Conservation (phyloP, 2,329 filamentous ascomycete genomes). For the Xylariaceae sp. region DNA sequence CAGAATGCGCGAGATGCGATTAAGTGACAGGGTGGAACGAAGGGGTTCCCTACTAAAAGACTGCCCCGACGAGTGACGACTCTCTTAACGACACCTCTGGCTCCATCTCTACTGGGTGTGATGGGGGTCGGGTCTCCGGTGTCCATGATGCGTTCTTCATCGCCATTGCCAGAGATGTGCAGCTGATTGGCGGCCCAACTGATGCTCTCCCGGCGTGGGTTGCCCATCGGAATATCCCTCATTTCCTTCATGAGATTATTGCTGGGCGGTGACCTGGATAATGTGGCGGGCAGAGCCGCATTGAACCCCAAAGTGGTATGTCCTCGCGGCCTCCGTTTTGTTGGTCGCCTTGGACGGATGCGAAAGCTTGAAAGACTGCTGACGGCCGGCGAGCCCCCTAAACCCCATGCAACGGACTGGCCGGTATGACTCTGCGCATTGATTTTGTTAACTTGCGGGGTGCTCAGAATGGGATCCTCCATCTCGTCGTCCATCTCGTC, state of each 20-base stretch:
- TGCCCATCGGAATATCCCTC: constrained; percentile 34
- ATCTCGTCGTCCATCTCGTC: constrained; percentile 67
- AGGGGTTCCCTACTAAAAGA: constrained; percentile 61
- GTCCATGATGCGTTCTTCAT: constrained; percentile 59
- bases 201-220: constrained; percentile 75
- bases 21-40: constrained; percentile 15
- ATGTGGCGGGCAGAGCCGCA: constrained; percentile 33
- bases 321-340: constrained; percentile 47
- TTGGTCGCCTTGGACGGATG: constrained; percentile 64
- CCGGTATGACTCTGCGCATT: constrained; percentile 38
- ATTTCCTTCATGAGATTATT: constrained; percentile 33
- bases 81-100: constrained; percentile 72
- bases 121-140: constrained; percentile 39
- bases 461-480: constrained; percentile 76
- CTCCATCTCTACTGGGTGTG: constrained; percentile 47
- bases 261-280: constrained; percentile 70
- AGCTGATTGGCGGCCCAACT: constrained; percentile 86
- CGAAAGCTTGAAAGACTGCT: constrained; percentile 79
- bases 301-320: constrained; percentile 48
- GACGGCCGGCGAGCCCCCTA: constrained; percentile 62
- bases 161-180: constrained; percentile 76
- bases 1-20: not conserved
- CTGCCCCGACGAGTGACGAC: constrained; percentile 84
- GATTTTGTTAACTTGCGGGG: constrained; percentile 68
- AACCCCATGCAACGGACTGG: constrained; percentile 54